These are phyloP conservation scores for Suhomyces yuchorum DNA, from an alignment of 1,139 yeast genomes.

Conservation along the genomic window DNA sequence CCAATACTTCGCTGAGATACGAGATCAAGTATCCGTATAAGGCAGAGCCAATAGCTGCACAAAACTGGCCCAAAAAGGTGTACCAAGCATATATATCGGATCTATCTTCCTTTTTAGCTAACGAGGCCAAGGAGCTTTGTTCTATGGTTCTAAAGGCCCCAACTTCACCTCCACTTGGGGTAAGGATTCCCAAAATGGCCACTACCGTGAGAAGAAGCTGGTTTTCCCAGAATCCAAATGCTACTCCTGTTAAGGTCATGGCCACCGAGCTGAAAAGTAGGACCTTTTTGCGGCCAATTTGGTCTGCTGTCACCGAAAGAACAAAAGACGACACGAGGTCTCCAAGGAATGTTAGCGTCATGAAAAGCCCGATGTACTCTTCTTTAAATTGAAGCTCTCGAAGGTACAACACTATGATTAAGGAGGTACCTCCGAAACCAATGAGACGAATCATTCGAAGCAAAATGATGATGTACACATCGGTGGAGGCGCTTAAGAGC, in stretches of 20 bases:
- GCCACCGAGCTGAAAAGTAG: slow-evolving; percentile 30
- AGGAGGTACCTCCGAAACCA: slow-evolving; percentile 46
- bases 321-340: slow-evolving; percentile 39
- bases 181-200: slow-evolving; percentile 39
- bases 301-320: slow-evolving; percentile 36
- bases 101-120: slow-evolving; percentile 31
- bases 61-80: slow-evolving; percentile 38
- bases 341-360: slow-evolving; percentile 42
- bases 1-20: slow-evolving; percentile 20
- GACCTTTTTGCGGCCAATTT: slow-evolving; percentile 35
- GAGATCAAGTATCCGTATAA: slow-evolving; percentile 34
- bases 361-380: slow-evolving; percentile 37
- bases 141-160: slow-evolving; percentile 48
- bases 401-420: slow-evolving; percentile 42
- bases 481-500: slow-evolving; percentile 26
- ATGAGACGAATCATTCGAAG: slow-evolving; percentile 40
- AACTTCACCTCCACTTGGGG: slow-evolving; percentile 48
- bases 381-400: slow-evolving; percentile 34
- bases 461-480: slow-evolving; percentile 33
- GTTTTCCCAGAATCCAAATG: slow-evolving; percentile 27
- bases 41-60: slow-evolving; percentile 41
- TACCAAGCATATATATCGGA: slow-evolving; percentile 49
- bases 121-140: slow-evolving; percentile 41
- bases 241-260: slow-evolving; percentile 36
- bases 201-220: slow-evolving; percentile 26